Conservation (phyloP, 225 moss, liverwort and hornwort species). For the Straminergon stramineum region DNA sequence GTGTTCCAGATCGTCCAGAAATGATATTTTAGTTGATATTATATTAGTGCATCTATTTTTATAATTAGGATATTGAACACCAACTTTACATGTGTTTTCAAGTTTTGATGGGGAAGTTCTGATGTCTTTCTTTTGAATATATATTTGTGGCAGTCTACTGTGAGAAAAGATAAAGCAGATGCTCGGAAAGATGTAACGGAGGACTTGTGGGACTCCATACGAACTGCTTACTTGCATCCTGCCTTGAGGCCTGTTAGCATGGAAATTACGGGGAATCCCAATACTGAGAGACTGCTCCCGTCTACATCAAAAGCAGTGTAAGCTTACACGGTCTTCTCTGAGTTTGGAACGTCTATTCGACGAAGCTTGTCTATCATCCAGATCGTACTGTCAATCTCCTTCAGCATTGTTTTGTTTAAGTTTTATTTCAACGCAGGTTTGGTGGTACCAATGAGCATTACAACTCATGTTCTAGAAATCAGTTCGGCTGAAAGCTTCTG, state of each 20-base stretch:
- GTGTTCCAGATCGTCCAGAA: background rate
- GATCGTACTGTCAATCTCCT: background rate
- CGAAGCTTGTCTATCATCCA: background rate
- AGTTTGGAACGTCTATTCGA: background rate
- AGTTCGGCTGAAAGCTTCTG: background rate
- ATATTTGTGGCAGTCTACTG: constrained; percentile 27
- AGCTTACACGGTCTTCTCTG: background rate
- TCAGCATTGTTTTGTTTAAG: background rate
- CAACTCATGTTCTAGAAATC: background rate
- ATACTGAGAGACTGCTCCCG: constrained; percentile 38
- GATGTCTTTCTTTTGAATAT: background rate
- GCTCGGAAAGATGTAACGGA: constrained; percentile 17
- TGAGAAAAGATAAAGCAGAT: constrained; percentile 45
- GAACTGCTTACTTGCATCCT: constrained; percentile 50
- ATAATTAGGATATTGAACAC: background rate
- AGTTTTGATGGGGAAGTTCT: background rate
- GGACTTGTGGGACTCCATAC: constrained; percentile 33
- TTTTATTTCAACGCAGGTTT: background rate
- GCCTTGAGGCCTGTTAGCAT: constrained; percentile 29
- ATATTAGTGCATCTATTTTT: background rate
- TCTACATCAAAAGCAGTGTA: constrained; percentile 43
- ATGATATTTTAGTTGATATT: background rate
- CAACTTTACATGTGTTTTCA: background rate
- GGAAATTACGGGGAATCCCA: constrained; percentile 16
- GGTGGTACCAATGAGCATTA: background rate